These are phyloP conservation scores for barley (Hordeum vulgare) DNA, from an alignment of 176 grass and related monocot genomes.

Conservation along the genomic window DNA sequence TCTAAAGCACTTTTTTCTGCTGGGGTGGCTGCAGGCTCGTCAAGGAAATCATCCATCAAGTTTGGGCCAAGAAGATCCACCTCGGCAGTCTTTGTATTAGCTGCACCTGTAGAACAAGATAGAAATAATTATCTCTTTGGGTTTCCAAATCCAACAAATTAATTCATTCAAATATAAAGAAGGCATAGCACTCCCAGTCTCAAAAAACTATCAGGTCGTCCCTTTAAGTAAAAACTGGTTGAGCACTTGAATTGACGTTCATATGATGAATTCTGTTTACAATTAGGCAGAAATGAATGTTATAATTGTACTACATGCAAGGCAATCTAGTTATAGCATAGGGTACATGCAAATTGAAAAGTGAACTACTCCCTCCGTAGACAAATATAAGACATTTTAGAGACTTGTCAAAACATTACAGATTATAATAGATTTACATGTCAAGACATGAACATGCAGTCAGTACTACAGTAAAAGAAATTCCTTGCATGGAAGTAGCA, in stretches of 20 bases:
- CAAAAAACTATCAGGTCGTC: neutral
- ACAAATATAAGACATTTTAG: too few species aligned
- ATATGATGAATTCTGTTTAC: neutral
- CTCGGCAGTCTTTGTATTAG: slow-evolving; percentile 39
- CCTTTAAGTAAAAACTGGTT: neutral
- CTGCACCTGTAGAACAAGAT: slow-evolving; percentile 41
- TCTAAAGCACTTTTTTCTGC: slow-evolving; percentile 32
- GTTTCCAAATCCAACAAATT: neutral
- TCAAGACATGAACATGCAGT: neutral
- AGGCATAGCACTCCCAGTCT: neutral
- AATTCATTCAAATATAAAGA: neutral
- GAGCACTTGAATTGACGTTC: neutral
- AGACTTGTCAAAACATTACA: neutral
- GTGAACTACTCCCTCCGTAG: neutral
- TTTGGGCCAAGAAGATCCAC: slow-evolving; percentile 84
- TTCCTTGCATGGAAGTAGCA: neutral
- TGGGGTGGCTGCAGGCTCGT: slow-evolving; percentile 35
- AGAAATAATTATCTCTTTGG: slow-evolving; percentile 1
- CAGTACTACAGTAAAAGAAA: neutral
- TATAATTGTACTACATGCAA: slow-evolving; percentile 20
- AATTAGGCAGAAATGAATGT: slow-evolving; percentile 20
- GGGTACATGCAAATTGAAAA: neutral
- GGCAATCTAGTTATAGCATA: neutral
- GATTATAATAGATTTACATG: neutral
- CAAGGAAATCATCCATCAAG: slow-evolving; percentile 68